Base-by-base conservation (phyloP, 108 stramenopile species). In the Cyclotella cryptica region DNA sequence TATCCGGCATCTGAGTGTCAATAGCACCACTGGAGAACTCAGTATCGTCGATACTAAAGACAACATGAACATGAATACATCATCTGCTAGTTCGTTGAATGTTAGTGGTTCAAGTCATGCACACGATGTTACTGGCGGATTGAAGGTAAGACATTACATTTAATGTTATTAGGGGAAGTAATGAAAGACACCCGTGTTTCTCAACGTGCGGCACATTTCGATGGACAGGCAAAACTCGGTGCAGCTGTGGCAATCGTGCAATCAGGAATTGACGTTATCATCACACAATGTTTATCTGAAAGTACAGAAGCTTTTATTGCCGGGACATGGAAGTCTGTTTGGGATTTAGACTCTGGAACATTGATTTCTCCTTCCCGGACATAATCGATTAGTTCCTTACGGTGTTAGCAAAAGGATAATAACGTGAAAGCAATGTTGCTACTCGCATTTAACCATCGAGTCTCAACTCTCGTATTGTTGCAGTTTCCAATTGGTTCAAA, bases 111-210 rank as follows among this genome's bases (percentile, higher is more conserved):
- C 91, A 28, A 75, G 64, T 68, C 91, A 94, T 71, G 85, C 76
- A 8, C 93, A 94, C 64, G 93, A 94, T 84, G 91, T 92, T 3
- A 94, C 93, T 51, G 93, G 93, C 12, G 93, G 93, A 24, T 68
- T 94, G 14, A 84, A 82, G 72, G 88, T 87, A 44, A 27, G 59
- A 11, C 3, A n/a, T 54, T n/a, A 15, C 22, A 53, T 12, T 66
- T 47, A 28, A 39, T 53, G 3, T 1, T 35, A 6, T 35, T 35
- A 35, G 6, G 2, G 35, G 35, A 35, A 35, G 35, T 35, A 6
- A 35, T 35, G 6, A 6, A 35, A 2, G 2, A 35, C 6, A 5
- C 35, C 2, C 2, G 2, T 6, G 35, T 35, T 14, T 35, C n/a
- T 39, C 10, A 27, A 11, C 24, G 57, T 43, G 26, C 57, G 19